These are phyloP conservation scores for Myrica gale DNA, from an alignment of 306 rosid genomes.

Conservation along the genomic window DNA sequence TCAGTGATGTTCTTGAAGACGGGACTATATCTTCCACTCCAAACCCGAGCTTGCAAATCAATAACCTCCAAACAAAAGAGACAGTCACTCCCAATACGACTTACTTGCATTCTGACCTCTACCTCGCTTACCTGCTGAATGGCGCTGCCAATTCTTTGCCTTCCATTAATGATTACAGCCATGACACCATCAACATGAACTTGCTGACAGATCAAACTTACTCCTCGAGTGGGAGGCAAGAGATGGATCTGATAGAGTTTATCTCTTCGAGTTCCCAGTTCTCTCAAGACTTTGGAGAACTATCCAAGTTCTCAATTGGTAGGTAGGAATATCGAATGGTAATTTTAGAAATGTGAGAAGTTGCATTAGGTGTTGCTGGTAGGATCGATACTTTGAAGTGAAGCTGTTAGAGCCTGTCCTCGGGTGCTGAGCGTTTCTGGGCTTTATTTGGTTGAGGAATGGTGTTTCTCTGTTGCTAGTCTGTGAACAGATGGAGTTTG, in stretches of 20 bases:
- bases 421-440: slow-evolving; percentile 9
- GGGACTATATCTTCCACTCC: slow-evolving; percentile 14
- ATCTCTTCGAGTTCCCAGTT: slow-evolving; percentile 36
- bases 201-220: slow-evolving; percentile 22
- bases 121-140: slow-evolving; percentile 52
- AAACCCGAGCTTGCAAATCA: slow-evolving; percentile 10
- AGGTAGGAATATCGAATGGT: neutral
- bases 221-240: slow-evolving; percentile 31
- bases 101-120: slow-evolving; percentile 47
- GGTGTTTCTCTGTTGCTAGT: neutral
- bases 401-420: neutral
- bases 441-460: neutral
- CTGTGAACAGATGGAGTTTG: slow-evolving; percentile 21
- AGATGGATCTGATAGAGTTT: slow-evolving; percentile 72
- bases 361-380: neutral
- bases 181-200: slow-evolving; percentile 28
- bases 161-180: slow-evolving; percentile 16
- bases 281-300: slow-evolving; percentile 14
- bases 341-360: neutral
- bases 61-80: slow-evolving; percentile 2
- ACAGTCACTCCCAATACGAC: neutral
- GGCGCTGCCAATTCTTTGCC: slow-evolving; percentile 36
- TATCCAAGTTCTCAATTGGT: neutral
- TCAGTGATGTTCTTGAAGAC: slow-evolving; percentile 3
- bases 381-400: slow-evolving; percentile 11